Evolutionary conservation across 192 early-diverging fungal species (phyloP), one percentile per base, ranked within the genome.

Genomic region (Umbelopsis ramanniana): DNA sequence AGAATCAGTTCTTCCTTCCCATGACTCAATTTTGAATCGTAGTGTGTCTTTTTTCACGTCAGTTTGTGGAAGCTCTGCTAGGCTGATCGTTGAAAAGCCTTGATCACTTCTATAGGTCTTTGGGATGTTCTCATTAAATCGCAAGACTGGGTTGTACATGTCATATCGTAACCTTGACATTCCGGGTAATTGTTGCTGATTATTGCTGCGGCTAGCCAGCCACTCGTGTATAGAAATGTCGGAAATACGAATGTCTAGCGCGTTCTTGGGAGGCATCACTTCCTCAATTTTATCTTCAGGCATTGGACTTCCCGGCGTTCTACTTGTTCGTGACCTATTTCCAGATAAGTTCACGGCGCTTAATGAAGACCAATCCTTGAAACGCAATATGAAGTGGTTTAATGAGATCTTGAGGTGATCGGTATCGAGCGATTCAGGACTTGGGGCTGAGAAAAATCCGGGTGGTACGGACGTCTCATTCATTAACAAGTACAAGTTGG

Each of bases 401-500:
- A 86, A 45, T 21, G 78, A 74, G 17, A 84, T 19, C 33, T 79
- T 81, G 22, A 81, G 46, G 72, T 86, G 83, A 23, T 68, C 70
- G 2, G 29, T 55, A 23, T 69, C 73, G 9, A 79, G 60, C 23
- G 52, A 11, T 17, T 12, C 57, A 19, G 57, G 57, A 8, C 33
- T 63, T 29, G 57, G 57, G 1, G 26, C 33, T 35, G 57, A 63
- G 33, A 63, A 63, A 37, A 63, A 63, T 37, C 15, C 57, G 15
- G 57, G 57, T n/a, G 57, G 33, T 37, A 63, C 33, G 0, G 15
- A 26, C 0, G 57, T 11, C 37, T 63, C 57, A 19, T 63, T 33
- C 57, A 63, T 63, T 19, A 37, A 37, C 26, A 63, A 1, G 26
- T 63, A 63, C 0, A 63, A 12, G 26, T 63, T 35, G 26, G 57